Evolutionary conservation across 352 stramenopile genomes (phyloP), one percentile per base, ranked within the genome.

Genomic region (Globisporangium lucens): DNA sequence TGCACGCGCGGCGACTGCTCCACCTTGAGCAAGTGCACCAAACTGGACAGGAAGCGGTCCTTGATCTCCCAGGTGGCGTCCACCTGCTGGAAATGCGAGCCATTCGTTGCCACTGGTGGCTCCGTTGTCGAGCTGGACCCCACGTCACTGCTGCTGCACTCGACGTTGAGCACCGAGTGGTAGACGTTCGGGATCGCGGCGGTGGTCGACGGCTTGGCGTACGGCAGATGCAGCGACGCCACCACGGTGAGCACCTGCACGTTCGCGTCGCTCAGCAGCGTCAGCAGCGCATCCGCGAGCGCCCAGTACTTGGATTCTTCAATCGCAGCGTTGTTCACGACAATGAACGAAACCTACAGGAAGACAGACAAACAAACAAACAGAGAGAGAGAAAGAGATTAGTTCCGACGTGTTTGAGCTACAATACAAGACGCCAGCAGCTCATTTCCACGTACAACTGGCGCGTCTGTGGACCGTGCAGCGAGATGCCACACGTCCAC

Each of bases 1-100:
- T 88, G 76, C n/a, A 75, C 82, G 53, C 61, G 51, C 46, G 77
- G 76, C 57, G 75, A 72, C 46, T 83, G 75, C 63, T 90, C 81
- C 35, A 87, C 71, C 57, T 79, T 76, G 41, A 87, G 67, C 27
- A 87, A 70, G 41, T 89, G 81, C 65, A 91, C 67, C 22, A 91
- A 61, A 0, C 67, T 70, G 4, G 69, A 68, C n/a, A 91, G 63
- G 59, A 82, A 90, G 55, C 64, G 60, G 51, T 90, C 74, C 53
- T 82, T 89, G 24, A 90, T 57, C 46, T 82, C 76, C 83, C 83
- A 91, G 30, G 65, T 20, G 9, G 69, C 6, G 56, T 87, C 77
- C 9, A 84, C 73, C 15, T 43, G 35, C 47, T 51, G 52, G 30
- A 75, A 61, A 2, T 46, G 20, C 22, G 70, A 30, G 9, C 38